Evolutionary conservation across 2,329 filamentous ascomycete species (phyloP), one percentile per base, ranked within the genome.

Genomic region (Alternaria brassicae): DNA sequence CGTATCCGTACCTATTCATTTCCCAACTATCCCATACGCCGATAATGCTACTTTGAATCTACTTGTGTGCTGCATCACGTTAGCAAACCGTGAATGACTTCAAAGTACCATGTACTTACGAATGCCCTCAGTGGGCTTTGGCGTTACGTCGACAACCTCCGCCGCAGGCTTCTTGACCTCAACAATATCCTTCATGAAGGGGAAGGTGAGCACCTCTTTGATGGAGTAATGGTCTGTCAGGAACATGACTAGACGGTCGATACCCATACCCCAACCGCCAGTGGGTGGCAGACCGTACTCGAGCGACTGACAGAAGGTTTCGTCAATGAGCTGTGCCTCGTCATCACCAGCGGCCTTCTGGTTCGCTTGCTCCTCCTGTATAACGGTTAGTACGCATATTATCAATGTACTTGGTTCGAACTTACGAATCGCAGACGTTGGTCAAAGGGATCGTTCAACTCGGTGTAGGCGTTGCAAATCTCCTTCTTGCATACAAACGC

Each of bases 401-500:
- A n/a, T 15, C 37, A 40, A 30, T 17, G 44, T 34, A 48, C 15
- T 9, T 48, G n/a, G 2, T 13, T 12, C 10, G 15, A 23, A 60
- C 65, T 58, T 79, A 97, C 93, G 49, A 77, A 77, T 96, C 72
- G 62, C 53, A 70, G 82, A 62, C 95, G 88, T 83, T 99, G 95
- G 80, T 97, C 93, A 73, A 96, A 94, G 56, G 94, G 93, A 73
- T 97, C 92, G 84, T 96, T 96, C 86, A 99, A 89, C 87, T 99
- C 95, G 37, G 94, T 98, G 82, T 97, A 96, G 6, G 93, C 93
- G 76, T 99, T 98, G 73, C 90, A 90, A 69, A 98, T 97, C 78
- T 98, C 94, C 87, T 95, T 96, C 85, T 93, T 96, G 84, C 90
- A 93, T 44, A 97, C 95, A 69, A 99, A 99, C 10, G 92, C 93